Base-by-base conservation (phyloP, 768 basidiomycete species). In the Naganishia randhawae region DNA sequence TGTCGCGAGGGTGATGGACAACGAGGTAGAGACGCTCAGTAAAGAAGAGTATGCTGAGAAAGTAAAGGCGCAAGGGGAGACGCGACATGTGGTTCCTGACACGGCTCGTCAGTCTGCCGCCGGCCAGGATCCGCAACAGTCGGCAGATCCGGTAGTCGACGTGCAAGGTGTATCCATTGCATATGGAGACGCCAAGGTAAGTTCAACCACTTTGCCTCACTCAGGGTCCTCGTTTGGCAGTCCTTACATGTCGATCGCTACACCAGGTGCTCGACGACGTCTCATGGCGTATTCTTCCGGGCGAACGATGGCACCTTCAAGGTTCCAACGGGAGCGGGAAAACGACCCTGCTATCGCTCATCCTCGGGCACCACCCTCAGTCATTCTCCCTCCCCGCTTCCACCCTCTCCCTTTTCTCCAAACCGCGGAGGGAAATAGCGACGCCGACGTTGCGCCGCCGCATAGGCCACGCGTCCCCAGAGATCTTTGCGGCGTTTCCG, bases 301-400 rank as follows among this genome's bases (percentile, higher is more conserved):
- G 92, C 45, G 88, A 94, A 50, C 84, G 89, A 32, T 97, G 92
- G 91, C 90, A 94, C 74, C 85, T 99, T 14, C 85, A 88, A 73
- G 94, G 95, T 10, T 81, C 87, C 27, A 99, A 98, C 76, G 95
- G 95, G 51, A 92, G 91, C 0, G 95, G 95, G 17, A 99, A 98
- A 82, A 93, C 93, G 0, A 98, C 95, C 0, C 87, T 97, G 7
- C 83, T 97, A 25, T 87, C 94, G 19, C 79, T 97, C 33, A 81
- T 99, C 42, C 92, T 92, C 0, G 95, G 95, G 29, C 92, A 95
- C 76, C 95, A 98, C 78, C 95, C 95, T 0, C 91, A 92, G 70
- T 97, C 95, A 0, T 98, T 89, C 81, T 88, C 87, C 5, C 90
- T 81, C 48, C 80, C 80, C 3, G 41, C 75, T 3, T 7, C 91